Evolutionary conservation across 805 yeast genomes (phyloP).

Genomic region (Blastobotrys terrestris): DNA sequence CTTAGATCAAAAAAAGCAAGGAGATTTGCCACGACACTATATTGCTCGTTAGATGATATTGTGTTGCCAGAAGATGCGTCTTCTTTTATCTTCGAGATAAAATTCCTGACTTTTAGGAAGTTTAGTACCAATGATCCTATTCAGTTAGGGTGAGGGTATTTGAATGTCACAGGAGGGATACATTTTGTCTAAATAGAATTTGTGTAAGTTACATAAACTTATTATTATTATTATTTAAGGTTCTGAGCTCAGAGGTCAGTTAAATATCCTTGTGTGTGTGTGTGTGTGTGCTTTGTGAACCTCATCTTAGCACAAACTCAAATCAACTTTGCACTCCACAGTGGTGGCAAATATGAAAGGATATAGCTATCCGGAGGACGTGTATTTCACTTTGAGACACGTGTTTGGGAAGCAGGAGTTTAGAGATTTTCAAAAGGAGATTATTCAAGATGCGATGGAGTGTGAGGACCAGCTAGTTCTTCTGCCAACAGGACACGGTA

Average conservation of each 20-base stretch:
- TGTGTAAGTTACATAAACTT: no score
- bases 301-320: neutral
- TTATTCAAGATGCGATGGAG: conserved; percentile 62
- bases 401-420: conserved; percentile 62
- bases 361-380: conserved; percentile 38
- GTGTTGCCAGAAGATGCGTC: conserved; percentile 31
- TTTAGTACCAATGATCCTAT: conserved; percentile 25
- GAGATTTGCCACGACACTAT: conserved; percentile 33
- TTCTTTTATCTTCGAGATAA: conserved; percentile 29
- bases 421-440: conserved; percentile 80
- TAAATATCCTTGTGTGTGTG: no score
- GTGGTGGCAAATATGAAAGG: neutral
- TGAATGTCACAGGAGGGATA: conserved; percentile 33
- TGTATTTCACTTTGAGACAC: conserved; percentile 47
- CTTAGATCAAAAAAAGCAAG: conserved; percentile 31
- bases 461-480: conserved; percentile 89
- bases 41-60: conserved; percentile 24
- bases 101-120: conserved; percentile 33
- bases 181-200: no score
- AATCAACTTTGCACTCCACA: no score
- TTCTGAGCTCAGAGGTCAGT: neutral
- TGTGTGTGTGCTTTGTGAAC: no score
- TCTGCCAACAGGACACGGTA: conserved; percentile 99
- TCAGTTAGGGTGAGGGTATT: conserved; percentile 25
- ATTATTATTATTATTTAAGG: neutral